Evolutionary conservation across 2,329 filamentous ascomycete genomes (phyloP).

Genomic region (Salinomyces thailandicus): DNA sequence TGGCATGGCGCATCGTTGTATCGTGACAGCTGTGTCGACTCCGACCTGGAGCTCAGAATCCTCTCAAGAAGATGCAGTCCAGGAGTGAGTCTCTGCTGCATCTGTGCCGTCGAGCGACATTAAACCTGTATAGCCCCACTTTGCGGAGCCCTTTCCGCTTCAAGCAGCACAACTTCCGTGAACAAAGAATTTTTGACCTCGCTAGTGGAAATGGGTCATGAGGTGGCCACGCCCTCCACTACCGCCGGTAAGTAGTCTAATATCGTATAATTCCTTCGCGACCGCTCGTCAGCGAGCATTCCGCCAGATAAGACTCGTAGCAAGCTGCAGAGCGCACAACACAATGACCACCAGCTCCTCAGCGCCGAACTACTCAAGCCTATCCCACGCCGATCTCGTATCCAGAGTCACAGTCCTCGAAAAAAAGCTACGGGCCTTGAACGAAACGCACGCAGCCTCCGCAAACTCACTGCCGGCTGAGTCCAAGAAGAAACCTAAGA

Average conservation of each 20-base stretch:
- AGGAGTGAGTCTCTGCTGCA: too few relatives aligned
- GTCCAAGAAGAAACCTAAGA: slow-evolving; percentile 22
- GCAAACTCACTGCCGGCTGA: slow-evolving; percentile 6
- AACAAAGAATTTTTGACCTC: neutral
- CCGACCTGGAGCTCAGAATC: too few relatives aligned
- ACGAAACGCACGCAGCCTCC: slow-evolving; percentile 24
- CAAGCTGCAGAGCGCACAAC: neutral
- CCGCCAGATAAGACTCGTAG: too few relatives aligned
- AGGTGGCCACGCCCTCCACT: too few relatives aligned
- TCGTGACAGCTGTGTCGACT: too few relatives aligned
- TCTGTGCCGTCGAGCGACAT: too few relatives aligned
- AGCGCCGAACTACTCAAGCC: slow-evolving; percentile 48
- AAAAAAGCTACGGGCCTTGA: slow-evolving; percentile 44
- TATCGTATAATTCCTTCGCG: too few relatives aligned
- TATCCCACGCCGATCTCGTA: slow-evolving; percentile 60
- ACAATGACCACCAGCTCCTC: neutral
- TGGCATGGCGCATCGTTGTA: too few relatives aligned
- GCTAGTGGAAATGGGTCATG: too few relatives aligned
- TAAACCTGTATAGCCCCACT: neutral
- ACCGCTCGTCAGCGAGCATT: too few relatives aligned
- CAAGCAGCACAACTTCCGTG: neutral
- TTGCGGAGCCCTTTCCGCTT: neutral
- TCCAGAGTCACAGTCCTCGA: slow-evolving; percentile 59
- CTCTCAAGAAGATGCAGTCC: too few relatives aligned
- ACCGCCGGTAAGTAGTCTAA: too few relatives aligned